Evolutionary conservation across 1,284 basidiomycete species (phyloP), one percentile per base, ranked within the genome.

Genomic region (Irpex sp.): DNA sequence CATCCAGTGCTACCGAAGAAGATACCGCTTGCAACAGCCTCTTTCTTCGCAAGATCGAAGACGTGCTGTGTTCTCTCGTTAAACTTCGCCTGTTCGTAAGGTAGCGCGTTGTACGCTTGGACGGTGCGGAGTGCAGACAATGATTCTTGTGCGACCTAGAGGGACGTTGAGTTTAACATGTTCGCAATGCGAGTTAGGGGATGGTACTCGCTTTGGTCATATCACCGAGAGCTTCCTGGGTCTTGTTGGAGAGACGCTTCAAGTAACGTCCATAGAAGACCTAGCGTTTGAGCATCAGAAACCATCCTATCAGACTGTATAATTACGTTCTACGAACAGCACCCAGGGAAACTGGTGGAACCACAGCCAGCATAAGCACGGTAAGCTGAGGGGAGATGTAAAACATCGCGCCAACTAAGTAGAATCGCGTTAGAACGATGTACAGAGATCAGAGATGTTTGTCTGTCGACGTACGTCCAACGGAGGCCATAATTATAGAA

Each of bases 251-350:
- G 2, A 99, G 83, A 67, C 89, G 90, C 71, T 97, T 95, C 57
- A 99, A 78, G 76, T 98, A 99, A 11, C 95, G 87, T 62, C 97
- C 97, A 72, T 98, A 99, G 74, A 95, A 94, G 15, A 98, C 89
- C 92, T 61, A 60, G 37, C 26, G 26, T 3, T 4, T 2, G 26
- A 4, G 26, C 3, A 4, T 26, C 3, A 26, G 26, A 26, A 3
- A 39, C 51, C 61, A 33, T 33, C 56, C 62, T 19, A 47, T 5
- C 5, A 3, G 13, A 53, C 39, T 19, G 5, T 8, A 26, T 7
- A 37, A 21, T 58, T 39, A 17, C 13, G 59, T 26, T 47, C 26
- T 33, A 78, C 89, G 62, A 70, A 94, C 96, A 54, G 95, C 96
- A 66, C 95, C 96, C 62, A 99, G 83, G 5, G 95, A 97, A 7